Evolutionary conservation across 495 filamentous ascomycete species (phyloP).

Genomic region (Podospora pseudocomata): DNA sequence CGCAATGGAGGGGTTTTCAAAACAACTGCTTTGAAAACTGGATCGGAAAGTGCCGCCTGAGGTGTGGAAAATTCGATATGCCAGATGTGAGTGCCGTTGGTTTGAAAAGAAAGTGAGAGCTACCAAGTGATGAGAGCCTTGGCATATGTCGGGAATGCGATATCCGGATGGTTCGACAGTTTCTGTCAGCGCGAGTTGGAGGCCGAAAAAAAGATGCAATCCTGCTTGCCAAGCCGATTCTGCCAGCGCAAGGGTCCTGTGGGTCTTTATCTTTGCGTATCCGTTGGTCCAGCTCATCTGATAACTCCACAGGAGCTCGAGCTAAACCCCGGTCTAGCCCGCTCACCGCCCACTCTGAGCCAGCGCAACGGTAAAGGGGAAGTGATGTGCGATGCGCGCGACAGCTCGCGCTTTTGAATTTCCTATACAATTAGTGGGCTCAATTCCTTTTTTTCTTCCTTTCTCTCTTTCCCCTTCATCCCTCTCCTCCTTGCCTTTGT

Average conservation of each 20-base stretch:
- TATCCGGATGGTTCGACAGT: constrained; percentile 18
- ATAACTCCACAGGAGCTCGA: neutral
- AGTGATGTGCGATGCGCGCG: neutral
- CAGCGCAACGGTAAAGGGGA: neutral
- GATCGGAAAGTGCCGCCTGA: neutral
- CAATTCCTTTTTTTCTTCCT: constrained; percentile 3
- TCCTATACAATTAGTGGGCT: neutral
- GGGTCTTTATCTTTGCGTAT: neutral
- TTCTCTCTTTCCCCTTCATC: neutral
- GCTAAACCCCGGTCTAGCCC: neutral
- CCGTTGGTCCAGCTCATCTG: neutral
- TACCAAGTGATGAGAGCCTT: constrained; percentile 7
- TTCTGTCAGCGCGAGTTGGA: neutral
- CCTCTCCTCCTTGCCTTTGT: constrained; percentile 2
- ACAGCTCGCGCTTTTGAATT: neutral
- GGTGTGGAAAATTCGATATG: neutral
- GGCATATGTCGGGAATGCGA: constrained; percentile 13
- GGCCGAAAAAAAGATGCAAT: constrained; percentile 9
- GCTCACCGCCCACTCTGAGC: constrained; percentile 1
- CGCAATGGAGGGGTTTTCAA: neutral
- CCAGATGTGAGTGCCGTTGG: neutral
- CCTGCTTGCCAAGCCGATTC: constrained; percentile 7
- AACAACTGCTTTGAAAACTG: neutral
- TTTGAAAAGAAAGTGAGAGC: neutral
- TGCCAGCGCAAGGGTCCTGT: constrained; percentile 3